Conservation (phyloP, 192 early-diverging fungal species). For the Chytriomyces confervae region DNA sequence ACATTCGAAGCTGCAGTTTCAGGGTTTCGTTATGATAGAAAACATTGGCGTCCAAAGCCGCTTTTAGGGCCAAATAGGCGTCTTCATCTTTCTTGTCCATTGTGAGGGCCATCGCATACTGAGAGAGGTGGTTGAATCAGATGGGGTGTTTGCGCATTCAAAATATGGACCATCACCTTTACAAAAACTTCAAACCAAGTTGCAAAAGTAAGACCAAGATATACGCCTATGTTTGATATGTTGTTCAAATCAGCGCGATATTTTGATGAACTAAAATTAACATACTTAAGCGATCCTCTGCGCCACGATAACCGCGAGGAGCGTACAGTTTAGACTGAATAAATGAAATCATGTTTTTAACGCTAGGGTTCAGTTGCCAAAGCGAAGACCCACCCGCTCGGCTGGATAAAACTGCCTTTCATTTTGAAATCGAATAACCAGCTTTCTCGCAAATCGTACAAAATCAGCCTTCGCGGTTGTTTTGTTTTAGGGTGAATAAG, state of each 20-base stretch:
- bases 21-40: constrained; percentile 60
- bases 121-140: not conserved
- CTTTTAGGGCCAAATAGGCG: constrained; percentile 61
- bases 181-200: constrained; percentile 72
- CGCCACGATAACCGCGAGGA: constrained; percentile 12
- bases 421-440: constrained; percentile 46
- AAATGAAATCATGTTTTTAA: not conserved
- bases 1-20: constrained; percentile 50
- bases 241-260: not conserved
- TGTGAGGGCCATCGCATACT: constrained; percentile 65
- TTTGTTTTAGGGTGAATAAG: too few species aligned
- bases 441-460: constrained; percentile 38
- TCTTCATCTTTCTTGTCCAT: constrained; percentile 59
- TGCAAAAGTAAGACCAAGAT: constrained; percentile 52
- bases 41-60: constrained; percentile 62
- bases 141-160: not conserved
- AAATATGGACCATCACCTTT: constrained; percentile 49
- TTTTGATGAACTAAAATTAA: not conserved
- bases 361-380: not conserved
- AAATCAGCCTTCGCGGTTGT: constrained; percentile 36
- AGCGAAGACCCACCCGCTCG: constrained; percentile 12
- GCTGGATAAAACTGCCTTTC: constrained; percentile 49
- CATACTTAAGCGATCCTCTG: constrained; percentile 5
- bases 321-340: constrained; percentile 6
- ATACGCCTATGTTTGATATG: constrained; percentile 23